These are phyloP conservation scores for Hygrophorus russula DNA, from an alignment of 768 basidiomycete genomes.

Conservation along the genomic window DNA sequence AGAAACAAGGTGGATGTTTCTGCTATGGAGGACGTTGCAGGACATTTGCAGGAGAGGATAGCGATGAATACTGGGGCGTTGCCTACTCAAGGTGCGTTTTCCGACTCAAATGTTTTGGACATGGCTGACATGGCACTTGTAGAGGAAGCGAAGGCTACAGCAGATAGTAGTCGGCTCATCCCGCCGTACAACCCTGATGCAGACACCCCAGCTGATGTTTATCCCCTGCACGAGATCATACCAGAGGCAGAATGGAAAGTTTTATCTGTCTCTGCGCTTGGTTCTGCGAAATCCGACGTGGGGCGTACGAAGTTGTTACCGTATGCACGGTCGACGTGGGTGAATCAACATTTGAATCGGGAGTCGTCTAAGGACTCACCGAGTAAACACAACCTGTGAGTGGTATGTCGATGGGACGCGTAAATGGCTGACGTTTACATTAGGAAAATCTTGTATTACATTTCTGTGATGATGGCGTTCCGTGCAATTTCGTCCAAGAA, in stretches of 20 bases:
- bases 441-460: slow-evolving; percentile 72
- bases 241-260: slow-evolving; percentile 73
- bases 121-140: not conserved
- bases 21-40: slow-evolving; percentile 79
- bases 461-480: slow-evolving; percentile 74
- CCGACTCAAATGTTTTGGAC: not conserved
- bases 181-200: slow-evolving; percentile 66
- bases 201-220: slow-evolving; percentile 57
- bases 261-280: slow-evolving; percentile 45
- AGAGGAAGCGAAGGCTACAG: slow-evolving; percentile 60
- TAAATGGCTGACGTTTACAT: not conserved
- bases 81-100: slow-evolving; percentile 52
- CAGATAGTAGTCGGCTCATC: slow-evolving; percentile 59
- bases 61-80: slow-evolving; percentile 58
- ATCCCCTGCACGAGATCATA: slow-evolving; percentile 65
- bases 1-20: slow-evolving; percentile 83
- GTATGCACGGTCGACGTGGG: slow-evolving; percentile 53
- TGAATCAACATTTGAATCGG: slow-evolving; percentile 46
- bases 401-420: slow-evolving; percentile 5
- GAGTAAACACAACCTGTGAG: slow-evolving; percentile 51
- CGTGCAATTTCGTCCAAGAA: slow-evolving; percentile 29
- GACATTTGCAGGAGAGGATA: slow-evolving; percentile 76
- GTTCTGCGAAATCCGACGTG: slow-evolving; percentile 33
- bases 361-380: slow-evolving; percentile 25
- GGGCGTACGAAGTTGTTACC: slow-evolving; percentile 51